Percentiles rank a stretch among this genome's conserved stretches.
Conservation (phyloP, 257 asterid species). For the Jasminum sambac region DNA sequence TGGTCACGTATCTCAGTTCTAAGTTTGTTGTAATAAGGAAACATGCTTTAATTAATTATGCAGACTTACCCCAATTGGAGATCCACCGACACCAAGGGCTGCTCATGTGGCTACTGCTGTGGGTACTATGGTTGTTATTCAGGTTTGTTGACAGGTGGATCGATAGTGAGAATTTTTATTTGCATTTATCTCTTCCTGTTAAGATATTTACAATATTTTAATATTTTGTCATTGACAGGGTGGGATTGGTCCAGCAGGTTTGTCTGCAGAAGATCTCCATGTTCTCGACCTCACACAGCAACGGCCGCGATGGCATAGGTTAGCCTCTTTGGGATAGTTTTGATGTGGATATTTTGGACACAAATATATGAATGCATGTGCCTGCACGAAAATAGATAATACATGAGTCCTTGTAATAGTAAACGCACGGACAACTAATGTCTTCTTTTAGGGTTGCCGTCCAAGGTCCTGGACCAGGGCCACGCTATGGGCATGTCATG, state of each 20-base stretch:
- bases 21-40: conserved; percentile 24
- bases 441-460: conserved; percentile 73
- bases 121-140: conserved; percentile 98
- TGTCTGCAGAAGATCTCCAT: conserved; percentile 83
- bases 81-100: conserved; percentile 99
- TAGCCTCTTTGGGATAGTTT: conserved; percentile 22
- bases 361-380: conserved; percentile 13
- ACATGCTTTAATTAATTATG: conserved; percentile 21
- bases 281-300: conserved; percentile 77
- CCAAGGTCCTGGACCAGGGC: conserved; percentile 99
- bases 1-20: conserved; percentile 18
- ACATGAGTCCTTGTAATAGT: conserved; percentile 4
- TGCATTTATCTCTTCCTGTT: conserved; percentile 3
- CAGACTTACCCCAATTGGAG: conserved; percentile 95
- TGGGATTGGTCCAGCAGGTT: conserved; percentile 81
- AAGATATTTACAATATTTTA: conserved; percentile 3
- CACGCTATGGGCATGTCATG: conserved; percentile 98
- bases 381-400: not conserved
- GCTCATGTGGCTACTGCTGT: conserved; percentile 99
- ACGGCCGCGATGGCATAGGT: conserved; percentile 98
- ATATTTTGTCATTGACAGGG: conserved; percentile 45
- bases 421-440: conserved; percentile 5
- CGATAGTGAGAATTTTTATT: conserved; percentile 7
- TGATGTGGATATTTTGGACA: conserved; percentile 14
- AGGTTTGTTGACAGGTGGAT: conserved; percentile 52